Percentiles rank a stretch among this genome's conserved stretches.
Conservation (phyloP, 192 early-diverging fungal genomes). For the Backusella australiensis region DNA sequence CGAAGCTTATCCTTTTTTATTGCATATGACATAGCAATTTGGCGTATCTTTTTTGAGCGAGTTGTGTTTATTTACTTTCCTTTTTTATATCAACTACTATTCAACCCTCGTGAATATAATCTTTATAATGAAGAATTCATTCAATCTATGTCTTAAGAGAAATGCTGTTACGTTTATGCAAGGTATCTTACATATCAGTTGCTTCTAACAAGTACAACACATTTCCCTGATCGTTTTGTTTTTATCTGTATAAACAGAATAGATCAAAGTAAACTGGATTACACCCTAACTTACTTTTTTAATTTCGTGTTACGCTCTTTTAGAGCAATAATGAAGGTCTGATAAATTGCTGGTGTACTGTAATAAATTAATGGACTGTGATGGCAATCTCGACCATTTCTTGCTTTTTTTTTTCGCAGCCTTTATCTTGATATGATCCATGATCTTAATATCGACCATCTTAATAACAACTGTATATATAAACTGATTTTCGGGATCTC, state of each 20-base stretch:
- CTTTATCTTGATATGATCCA: not conserved
- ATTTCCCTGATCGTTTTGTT: too few relatives aligned
- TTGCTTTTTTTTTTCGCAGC: not conserved
- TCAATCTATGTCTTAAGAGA: not conserved
- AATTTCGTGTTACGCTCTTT: not conserved
- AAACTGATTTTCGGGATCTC: not conserved
- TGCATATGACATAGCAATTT: not conserved
- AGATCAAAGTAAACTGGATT: not conserved
- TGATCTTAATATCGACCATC: constrained; percentile 4
- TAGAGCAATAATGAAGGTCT: not conserved
- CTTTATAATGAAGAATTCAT: not conserved
- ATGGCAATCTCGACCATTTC: not conserved
- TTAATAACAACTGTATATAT: not conserved
- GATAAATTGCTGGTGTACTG: not conserved
- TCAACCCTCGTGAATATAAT: not conserved
- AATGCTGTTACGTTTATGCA: not conserved
- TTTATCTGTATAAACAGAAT: not conserved
- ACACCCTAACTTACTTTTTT: not conserved
- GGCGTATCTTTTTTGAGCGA: not conserved
- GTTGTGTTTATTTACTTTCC: not conserved
- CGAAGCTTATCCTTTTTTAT: not conserved
- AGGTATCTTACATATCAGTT: too few relatives aligned
- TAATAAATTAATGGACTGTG: not conserved
- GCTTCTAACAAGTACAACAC: too few relatives aligned
- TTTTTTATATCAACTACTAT: not conserved